Percentiles rank a stretch among this genome's conserved stretches.
Conservation (phyloP, 1,139 yeast genomes). For the Protomyces pachydermus region DNA sequence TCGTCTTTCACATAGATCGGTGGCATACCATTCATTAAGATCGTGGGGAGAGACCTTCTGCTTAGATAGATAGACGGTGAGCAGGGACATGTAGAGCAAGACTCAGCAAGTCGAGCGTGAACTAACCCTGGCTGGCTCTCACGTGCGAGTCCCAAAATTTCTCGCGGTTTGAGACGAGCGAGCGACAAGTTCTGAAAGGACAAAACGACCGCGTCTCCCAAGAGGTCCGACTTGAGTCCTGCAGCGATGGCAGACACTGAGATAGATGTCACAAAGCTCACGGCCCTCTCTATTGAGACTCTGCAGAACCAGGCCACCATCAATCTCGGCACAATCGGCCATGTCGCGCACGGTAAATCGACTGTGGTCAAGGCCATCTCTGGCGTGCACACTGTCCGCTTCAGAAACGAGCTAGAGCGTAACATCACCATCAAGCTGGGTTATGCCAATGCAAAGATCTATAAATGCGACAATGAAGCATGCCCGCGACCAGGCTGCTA, state of each 20-base stretch:
- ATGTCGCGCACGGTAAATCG: constrained; percentile 98
- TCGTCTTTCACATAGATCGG: too few species aligned
- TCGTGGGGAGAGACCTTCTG: too few species aligned
- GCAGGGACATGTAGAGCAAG: too few species aligned
- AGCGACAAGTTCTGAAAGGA: too few species aligned
- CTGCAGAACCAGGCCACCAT: constrained; percentile 86
- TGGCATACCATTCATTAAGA: too few species aligned
- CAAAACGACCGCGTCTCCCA: too few species aligned
- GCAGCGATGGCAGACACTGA: not conserved
- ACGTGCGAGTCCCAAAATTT: too few species aligned
- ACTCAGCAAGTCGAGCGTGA: too few species aligned
- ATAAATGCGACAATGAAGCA: constrained; percentile 77
- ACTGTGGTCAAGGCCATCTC: constrained; percentile 98
- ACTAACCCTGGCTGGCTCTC: too few species aligned
- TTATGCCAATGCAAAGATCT: constrained; percentile 96
- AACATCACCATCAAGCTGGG: constrained; percentile 97
- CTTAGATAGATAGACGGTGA: too few species aligned
- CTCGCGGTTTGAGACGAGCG: too few species aligned
- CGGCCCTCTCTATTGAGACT: constrained; percentile 27
- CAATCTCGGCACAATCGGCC: constrained; percentile 98
- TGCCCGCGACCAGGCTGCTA: constrained; percentile 96
- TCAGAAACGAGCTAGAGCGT: constrained; percentile 68
- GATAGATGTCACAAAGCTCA: constrained; percentile 26
- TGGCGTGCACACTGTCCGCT: constrained; percentile 97
- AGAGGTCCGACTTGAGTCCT: too few species aligned